Base-by-base conservation (phyloP, 768 basidiomycete genomes). In the Tubosaeta brunneosetosa region DNA sequence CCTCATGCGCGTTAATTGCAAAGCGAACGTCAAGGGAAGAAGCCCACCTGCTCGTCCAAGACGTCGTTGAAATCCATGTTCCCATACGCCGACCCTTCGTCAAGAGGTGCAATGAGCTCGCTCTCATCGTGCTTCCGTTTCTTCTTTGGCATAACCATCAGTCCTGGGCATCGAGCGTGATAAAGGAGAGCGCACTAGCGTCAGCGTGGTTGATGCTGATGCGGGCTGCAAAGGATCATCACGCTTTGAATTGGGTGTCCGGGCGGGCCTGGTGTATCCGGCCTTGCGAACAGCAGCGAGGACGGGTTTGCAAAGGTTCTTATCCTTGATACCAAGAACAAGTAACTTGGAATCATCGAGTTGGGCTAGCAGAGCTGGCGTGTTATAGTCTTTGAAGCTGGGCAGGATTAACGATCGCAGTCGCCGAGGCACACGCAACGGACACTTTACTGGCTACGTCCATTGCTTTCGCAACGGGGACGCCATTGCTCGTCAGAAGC, bases 301-400 rank as follows among this genome's bases (percentile, higher is more conserved):
- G 14, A 85, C 70, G 16, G 76, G 69, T 60, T 77, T 85, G 17
- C 91, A 73, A 44, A 82, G 76, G 17, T 86, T 85, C 60, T 86
- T 85, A 52, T 79, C 79, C 9, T 75, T 73, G 17, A 94, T 62
- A 0, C 87, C 87, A 13, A 80, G 67, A 4, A 74, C 71, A 16
- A 71, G 69, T 19, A 94, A 75, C 61, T 82, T 83, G 12, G 71
- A 55, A 47, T 89, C 81, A 27, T 78, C 82, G 32, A 94, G 71
- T 49, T 74, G 73, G 2, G 71, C 66, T 9, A 93, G 77, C 57
- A 77, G 73, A 16, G 75, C 66, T 5, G 81, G 77, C 0, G 88
- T 86, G 59, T 83, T 85, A 62, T 77, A 78, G 22, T 81, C 74
- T 62, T 86, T 89, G 69, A 88, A 91, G 56, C 89, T 91, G 66